These are phyloP conservation scores for Lactifluus subvellereus DNA, from an alignment of 768 basidiomycete genomes.

Conservation along the genomic window DNA sequence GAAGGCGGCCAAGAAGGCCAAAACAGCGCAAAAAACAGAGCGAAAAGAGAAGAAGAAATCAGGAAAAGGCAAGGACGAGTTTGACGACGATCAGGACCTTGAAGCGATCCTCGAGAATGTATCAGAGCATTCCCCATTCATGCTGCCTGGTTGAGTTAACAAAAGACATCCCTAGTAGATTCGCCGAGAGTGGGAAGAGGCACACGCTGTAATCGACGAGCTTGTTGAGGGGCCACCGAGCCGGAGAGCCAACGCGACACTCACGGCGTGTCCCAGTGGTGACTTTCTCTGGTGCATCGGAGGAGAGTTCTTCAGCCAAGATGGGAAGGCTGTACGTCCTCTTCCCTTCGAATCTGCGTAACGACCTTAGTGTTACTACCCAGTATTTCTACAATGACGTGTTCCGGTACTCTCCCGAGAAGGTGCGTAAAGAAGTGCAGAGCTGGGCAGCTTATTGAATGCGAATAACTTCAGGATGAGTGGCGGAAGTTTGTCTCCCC, in stretches of 20 bases:
- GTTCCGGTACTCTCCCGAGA: conserved; percentile 80
- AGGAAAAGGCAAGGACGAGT: conserved; percentile 45
- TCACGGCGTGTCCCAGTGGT: conserved; percentile 74
- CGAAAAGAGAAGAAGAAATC: conserved; percentile 60
- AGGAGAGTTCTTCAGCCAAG: conserved; percentile 84
- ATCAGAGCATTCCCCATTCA: conserved; percentile 15
- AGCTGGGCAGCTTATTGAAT: background rate
- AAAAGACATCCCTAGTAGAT: conserved; percentile 45
- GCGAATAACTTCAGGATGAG: conserved; percentile 51
- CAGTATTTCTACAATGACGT: conserved; percentile 87
- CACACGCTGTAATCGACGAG: conserved; percentile 82
- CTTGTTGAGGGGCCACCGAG: conserved; percentile 77
- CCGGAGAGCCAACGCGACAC: conserved; percentile 74
- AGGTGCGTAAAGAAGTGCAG: conserved; percentile 36
- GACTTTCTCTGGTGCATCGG: conserved; percentile 82
- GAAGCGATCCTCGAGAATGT: conserved; percentile 82
- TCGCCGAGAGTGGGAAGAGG: conserved; percentile 75
- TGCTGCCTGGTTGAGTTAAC: background rate
- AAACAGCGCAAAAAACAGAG: conserved; percentile 60
- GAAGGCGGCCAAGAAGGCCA: conserved; percentile 63
- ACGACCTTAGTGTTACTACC: background rate
- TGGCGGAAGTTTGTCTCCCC: conserved; percentile 84
- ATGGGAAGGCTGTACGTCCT: conserved; percentile 64
- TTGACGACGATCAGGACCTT: conserved; percentile 68
- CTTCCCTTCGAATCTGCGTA: background rate